These are phyloP conservation scores for Quercus wislizeni DNA, from an alignment of 306 rosid species.

Conservation along the genomic window DNA sequence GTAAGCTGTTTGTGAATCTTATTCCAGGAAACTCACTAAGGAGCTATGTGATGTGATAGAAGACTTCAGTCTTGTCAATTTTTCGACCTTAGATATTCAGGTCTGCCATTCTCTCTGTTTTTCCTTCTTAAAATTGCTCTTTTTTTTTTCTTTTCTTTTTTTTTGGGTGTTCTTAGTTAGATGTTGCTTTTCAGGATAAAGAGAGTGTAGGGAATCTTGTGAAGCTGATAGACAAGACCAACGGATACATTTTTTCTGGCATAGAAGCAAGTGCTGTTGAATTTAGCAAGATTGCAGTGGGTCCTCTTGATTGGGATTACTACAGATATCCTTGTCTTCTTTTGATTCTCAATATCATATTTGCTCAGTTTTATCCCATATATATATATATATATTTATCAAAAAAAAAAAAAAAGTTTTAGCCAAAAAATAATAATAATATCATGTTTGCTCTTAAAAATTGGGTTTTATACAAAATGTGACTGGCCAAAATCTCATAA, in stretches of 20 bases:
- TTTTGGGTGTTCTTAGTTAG: constrained; percentile 2
- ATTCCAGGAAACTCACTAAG: constrained; percentile 92
- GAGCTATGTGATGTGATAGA: constrained; percentile 90
- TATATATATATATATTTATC: no score
- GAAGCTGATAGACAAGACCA: constrained; percentile 79
- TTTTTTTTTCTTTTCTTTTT: constrained; percentile 4
- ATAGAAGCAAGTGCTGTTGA: constrained; percentile 84
- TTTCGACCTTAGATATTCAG: constrained; percentile 95
- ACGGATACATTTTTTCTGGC: constrained; percentile 89
- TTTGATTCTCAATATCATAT: neutral
- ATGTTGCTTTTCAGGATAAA: constrained; percentile 68
- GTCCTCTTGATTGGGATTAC: constrained; percentile 87
- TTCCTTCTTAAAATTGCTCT: constrained; percentile 1
- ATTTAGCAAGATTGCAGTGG: constrained; percentile 91
- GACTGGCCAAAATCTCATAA: neutral
- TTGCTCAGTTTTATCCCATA: neutral
- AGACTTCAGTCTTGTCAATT: constrained; percentile 62
- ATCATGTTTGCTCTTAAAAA: no score
- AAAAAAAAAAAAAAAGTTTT: no score
- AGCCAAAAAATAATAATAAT: no score
- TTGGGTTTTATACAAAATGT: neutral
- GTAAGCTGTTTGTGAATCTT: constrained; percentile 1
- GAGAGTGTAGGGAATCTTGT: constrained; percentile 91
- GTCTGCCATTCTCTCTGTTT: constrained; percentile 24
- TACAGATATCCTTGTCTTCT: constrained; percentile 80